Evolutionary conservation across 345 rosid species (phyloP), one percentile per base, ranked within the genome.

Genomic region (Isatis tinctoria): DNA sequence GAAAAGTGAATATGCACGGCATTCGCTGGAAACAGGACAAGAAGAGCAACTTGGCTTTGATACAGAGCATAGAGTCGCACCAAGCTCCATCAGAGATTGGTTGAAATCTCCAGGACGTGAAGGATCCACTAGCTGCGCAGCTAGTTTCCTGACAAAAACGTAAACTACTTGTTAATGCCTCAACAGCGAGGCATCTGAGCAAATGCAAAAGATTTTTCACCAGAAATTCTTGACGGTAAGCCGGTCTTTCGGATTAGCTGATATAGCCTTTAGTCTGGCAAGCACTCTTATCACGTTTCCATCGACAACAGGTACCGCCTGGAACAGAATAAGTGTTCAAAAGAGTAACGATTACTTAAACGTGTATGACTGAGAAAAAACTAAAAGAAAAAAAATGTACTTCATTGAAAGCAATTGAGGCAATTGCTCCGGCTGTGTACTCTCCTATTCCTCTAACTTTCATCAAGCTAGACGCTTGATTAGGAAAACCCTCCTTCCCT

Each of bases 11-110:
- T 73, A 75, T 43, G 93, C 97, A 57, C 74, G 86, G 47, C 98
- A 94, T 65, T 88, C 87, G 70, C 73, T 74, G 24, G 95, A 87
- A 65, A 94, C 81, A 65, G 98, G 96, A 80, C 97, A 94, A 49
- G 84, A 82, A 63, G 85, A 74, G 76, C 98, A 94, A 72, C 59
- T 82, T 24, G 97, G 97, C 69, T 82, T 91, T 57, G 80, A 64
- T 17, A 88, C 90, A 51, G 84, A 78, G 88, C 98, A 94, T 51
- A 86, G 18, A n/a, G 89, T 90, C 24, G 98, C 97, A 81, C 98
- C 98, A 39, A 94, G 95, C 80, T 94, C 96, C 96, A 94, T 94
- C 49, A 91, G 80, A 51, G 97, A 91, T 74, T 94, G 97, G 81
- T 94, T 94, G 80, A 91, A 91, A 83, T 94, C 97, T 71, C 98